These are phyloP conservation scores for Pestalotiopsis sp. DNA, from an alignment of 2,329 filamentous ascomycete species.

Conservation along the genomic window DNA sequence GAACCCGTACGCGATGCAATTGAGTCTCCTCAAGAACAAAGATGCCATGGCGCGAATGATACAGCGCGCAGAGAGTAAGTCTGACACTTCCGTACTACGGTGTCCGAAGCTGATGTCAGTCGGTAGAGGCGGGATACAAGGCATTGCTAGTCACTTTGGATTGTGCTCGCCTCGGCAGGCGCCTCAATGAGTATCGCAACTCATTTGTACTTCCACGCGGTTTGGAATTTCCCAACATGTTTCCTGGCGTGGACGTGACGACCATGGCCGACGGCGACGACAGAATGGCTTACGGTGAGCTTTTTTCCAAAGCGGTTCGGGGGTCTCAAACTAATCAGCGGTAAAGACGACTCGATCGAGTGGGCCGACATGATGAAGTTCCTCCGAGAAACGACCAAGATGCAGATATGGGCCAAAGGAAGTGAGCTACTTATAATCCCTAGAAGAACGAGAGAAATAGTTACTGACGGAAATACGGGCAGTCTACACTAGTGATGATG, in stretches of 20 bases:
- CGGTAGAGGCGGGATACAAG: slow-evolving; percentile 49
- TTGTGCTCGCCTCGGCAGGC: slow-evolving; percentile 53
- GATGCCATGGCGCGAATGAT: slow-evolving; percentile 42
- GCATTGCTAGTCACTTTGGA: slow-evolving; percentile 60
- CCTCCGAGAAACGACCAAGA: slow-evolving; percentile 47
- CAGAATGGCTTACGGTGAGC: not conserved
- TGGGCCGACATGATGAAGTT: slow-evolving; percentile 55
- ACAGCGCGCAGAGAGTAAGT: slow-evolving; percentile 44
- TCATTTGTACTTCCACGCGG: slow-evolving; percentile 49
- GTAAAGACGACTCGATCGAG: slow-evolving; percentile 21
- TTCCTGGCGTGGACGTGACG: slow-evolving; percentile 18
- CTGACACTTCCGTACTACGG: no score
- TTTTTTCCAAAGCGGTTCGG: not conserved
- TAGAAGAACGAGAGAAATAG: not conserved
- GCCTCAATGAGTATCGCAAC: slow-evolving; percentile 57
- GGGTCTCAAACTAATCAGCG: not conserved
- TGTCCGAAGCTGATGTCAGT: not conserved
- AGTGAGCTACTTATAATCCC: not conserved
- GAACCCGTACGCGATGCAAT: slow-evolving; percentile 55
- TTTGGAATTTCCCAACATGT: slow-evolving; percentile 46
- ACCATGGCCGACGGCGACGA: not conserved
- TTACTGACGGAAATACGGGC: slow-evolving; percentile 22
- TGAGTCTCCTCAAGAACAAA: slow-evolving; percentile 55
- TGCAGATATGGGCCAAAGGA: slow-evolving; percentile 53
- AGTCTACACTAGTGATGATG: slow-evolving; percentile 39